Evolutionary conservation across 345 rosid species (phyloP), one percentile per base, ranked within the genome.

Genomic region (Clausena lansium): DNA sequence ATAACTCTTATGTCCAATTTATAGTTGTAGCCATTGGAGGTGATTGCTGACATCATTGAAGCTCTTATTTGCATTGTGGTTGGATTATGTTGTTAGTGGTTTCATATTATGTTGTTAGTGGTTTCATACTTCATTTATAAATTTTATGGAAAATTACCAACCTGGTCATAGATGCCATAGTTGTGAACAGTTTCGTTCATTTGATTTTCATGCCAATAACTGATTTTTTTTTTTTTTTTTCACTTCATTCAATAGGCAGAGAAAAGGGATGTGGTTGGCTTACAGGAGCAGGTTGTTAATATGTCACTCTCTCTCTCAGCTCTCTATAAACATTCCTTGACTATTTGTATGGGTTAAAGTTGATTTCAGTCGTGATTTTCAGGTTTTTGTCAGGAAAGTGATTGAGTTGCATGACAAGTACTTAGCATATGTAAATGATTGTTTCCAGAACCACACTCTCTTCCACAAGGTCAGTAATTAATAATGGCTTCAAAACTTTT

Each of bases 351-450:
- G 36, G 30, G 15, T 67, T 47, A 52, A 59, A 80, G 38, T 74
- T 80, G 71, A 80, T 80, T 70, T 62, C 57, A 32, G 45, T 35
- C 50, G 55, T 73, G 76, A 32, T 80, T 69, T 80, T 77, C 90
- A 91, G 94, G 88, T 88, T 71, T 88, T 90, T 54, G 86, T 88
- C 39, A 86, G 86, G 81, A 91, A 88, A 84, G 88, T 90, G 59
- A 88, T 91, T 77, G 90, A 90, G 80, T 84, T 91, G 67, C 94
- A 91, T 78, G 91, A 91, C 83, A 91, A 91, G 77, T 90, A 87
- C 84, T 82, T 87, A 67, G 82, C 83, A 10, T 87, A 90, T 13
- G 90, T 90, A 73, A 85, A 81, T 55, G 89, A 86, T 70, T 91
- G 92, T 79, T 91, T 91, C 67, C 87, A 86, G 78, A 90, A 85